Conservation (phyloP, 345 rosid genomes). For the Lepidium africanum region DNA sequence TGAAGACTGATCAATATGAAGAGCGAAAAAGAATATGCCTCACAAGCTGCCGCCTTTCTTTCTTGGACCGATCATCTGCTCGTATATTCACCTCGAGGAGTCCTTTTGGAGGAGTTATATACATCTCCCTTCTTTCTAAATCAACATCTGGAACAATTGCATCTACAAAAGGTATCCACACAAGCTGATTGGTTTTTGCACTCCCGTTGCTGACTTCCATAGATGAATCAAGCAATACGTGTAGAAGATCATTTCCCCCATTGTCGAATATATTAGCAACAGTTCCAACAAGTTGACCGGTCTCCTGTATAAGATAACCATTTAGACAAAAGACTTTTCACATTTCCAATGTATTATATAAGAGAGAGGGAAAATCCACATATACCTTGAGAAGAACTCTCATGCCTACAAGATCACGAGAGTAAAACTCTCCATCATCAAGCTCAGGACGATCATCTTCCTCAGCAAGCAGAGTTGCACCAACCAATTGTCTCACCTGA, state of each 20-base stretch:
- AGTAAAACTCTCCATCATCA: conserved; percentile 71
- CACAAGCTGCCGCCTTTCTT: conserved; percentile 93
- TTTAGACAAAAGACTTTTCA: background rate
- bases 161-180: conserved; percentile 84
- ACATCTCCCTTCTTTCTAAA: conserved; percentile 56
- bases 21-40: conserved; percentile 52
- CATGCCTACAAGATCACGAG: conserved; percentile 89
- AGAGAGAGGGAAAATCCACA: background rate
- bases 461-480: conserved; percentile 68
- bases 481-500: conserved; percentile 81
- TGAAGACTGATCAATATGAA: conserved; percentile 14
- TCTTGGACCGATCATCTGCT: conserved; percentile 65
- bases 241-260: conserved; percentile 79
- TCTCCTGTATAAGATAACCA: conserved; percentile 43
- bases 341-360: background rate
- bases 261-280: conserved; percentile 66
- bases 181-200: conserved; percentile 44
- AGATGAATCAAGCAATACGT: conserved; percentile 53
- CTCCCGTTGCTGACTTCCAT: conserved; percentile 24
- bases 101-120: conserved; percentile 83
- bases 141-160: conserved; percentile 87
- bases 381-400: conserved; percentile 54
- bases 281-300: conserved; percentile 67
- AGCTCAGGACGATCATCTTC: conserved; percentile 76
- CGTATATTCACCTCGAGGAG: conserved; percentile 75